Percentiles rank a stretch among this genome's conserved stretches.
Evolutionary conservation across 2,329 filamentous ascomycete genomes (phyloP).

Genomic region (Botrytis tulipae): DNA sequence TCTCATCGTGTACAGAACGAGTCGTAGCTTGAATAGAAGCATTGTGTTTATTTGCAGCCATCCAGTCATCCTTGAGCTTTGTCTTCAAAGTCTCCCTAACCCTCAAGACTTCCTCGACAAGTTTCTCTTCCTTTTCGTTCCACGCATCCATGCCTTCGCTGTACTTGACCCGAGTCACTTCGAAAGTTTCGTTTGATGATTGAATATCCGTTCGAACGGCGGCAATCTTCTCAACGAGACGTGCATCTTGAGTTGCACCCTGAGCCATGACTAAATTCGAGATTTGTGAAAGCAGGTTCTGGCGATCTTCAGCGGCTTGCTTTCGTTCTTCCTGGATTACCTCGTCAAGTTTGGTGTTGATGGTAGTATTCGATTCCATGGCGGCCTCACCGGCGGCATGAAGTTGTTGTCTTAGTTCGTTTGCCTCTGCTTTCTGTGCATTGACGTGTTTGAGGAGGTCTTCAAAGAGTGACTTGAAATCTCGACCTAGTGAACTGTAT

Average conservation of each 20-base stretch:
- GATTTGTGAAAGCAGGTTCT: constrained; percentile 73
- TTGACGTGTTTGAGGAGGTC: constrained; percentile 72
- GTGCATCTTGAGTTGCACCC: constrained; percentile 68
- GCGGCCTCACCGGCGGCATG: constrained; percentile 66
- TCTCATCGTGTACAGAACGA: constrained; percentile 85
- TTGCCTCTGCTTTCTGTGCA: constrained; percentile 73
- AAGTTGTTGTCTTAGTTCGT: constrained; percentile 69
- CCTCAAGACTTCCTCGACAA: constrained; percentile 68
- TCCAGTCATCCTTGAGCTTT: constrained; percentile 85
- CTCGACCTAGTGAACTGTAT: constrained; percentile 77
- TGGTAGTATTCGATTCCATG: constrained; percentile 64
- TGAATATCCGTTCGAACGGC: constrained; percentile 63
- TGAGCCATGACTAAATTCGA: constrained; percentile 72
- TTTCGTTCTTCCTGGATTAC: constrained; percentile 74
- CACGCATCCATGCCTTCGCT: constrained; percentile 71
- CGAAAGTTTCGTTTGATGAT: constrained; percentile 62
- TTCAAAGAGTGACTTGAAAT: constrained; percentile 85
- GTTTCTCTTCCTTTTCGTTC: constrained; percentile 64
- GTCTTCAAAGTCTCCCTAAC: constrained; percentile 77
- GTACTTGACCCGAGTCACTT: constrained; percentile 64
- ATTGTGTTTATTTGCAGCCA: constrained; percentile 72
- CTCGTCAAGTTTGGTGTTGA: constrained; percentile 65
- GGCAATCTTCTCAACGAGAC: constrained; percentile 63
- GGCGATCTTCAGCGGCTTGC: constrained; percentile 69
- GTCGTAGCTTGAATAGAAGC: constrained; percentile 80